phyloP scores from a whole-genome alignment of 2,329 filamentous ascomycete genomes.

The Thelonectria blattea region DNA sequence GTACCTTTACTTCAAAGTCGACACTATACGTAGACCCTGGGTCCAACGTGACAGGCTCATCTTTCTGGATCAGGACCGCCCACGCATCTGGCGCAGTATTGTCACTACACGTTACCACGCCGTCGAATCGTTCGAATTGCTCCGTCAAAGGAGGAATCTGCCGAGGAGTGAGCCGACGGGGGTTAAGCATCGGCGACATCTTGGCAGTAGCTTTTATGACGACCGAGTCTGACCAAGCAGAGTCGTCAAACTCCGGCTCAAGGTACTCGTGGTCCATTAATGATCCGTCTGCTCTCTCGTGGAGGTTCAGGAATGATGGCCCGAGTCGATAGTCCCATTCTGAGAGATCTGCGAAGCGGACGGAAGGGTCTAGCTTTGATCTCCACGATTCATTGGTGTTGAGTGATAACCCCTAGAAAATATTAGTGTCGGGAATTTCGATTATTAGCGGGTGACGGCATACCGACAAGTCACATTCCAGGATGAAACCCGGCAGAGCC shows the following conservation, averaged over 20 bases:
- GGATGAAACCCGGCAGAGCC: constrained; percentile 3
- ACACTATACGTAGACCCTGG: constrained; percentile 1
- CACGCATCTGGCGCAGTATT: not conserved
- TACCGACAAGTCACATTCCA: constrained; percentile 9
- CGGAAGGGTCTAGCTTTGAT: constrained; percentile 2
- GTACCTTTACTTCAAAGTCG: constrained; percentile 16
- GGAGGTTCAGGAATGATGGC: constrained; percentile 12
- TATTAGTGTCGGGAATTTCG: too few species aligned
- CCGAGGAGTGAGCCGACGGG: constrained; percentile 7
- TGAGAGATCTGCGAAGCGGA: constrained; percentile 1
- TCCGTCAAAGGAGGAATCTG: constrained; percentile 11
- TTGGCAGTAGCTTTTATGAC: constrained; percentile 7
- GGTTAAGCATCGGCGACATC: constrained; percentile 16
- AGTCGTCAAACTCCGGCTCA: constrained; percentile 7
- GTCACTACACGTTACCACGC: constrained; percentile 2
- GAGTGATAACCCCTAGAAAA: not conserved
- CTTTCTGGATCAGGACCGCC: not conserved
- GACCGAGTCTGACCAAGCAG: not conserved
- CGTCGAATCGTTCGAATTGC: constrained; percentile 5
- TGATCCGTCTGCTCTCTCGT: constrained; percentile 8
- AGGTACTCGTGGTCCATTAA: constrained; percentile 2
- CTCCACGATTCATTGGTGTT: constrained; percentile 9
- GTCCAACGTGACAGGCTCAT: not conserved
- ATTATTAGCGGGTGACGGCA: not conserved
- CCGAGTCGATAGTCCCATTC: constrained; percentile 18